Percentiles rank a stretch among this genome's conserved stretches.
These are phyloP conservation scores for Syncephalastrum contaminatum DNA, from an alignment of 371 early-diverging fungal species.

Conservation along the genomic window DNA sequence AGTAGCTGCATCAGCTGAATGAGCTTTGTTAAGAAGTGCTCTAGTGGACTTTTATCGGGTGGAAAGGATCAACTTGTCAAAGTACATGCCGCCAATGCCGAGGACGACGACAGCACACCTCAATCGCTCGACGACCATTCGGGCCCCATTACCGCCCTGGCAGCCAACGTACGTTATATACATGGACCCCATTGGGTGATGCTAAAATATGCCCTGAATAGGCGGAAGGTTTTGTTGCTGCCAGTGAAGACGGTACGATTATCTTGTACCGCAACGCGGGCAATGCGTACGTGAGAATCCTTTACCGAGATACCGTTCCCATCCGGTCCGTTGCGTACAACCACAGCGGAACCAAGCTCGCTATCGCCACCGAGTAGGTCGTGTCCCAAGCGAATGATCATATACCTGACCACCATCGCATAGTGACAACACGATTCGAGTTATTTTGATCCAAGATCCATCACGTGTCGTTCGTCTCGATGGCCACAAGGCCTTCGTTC, in stretches of 20 bases:
- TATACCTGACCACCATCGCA: background rate
- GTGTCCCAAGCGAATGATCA: background rate
- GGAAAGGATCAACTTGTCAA: too few relatives aligned
- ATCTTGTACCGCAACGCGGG: constrained; percentile 19
- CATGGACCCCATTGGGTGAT: too few relatives aligned
- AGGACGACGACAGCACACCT: too few relatives aligned
- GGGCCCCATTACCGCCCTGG: too few relatives aligned
- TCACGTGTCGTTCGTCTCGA: constrained; percentile 31
- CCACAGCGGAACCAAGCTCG: constrained; percentile 32
- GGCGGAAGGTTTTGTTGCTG: constrained; percentile 30
- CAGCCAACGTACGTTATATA: too few relatives aligned
- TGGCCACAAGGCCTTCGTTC: constrained; percentile 43
- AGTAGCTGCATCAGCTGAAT: too few relatives aligned
- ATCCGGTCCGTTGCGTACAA: constrained; percentile 32
- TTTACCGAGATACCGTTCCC: constrained; percentile 36
- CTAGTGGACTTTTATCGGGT: too few relatives aligned
- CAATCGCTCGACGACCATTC: too few relatives aligned
- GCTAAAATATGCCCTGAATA: background rate
- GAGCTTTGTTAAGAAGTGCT: too few relatives aligned
- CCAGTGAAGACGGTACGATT: constrained; percentile 39
- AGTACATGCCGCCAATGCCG: too few relatives aligned
- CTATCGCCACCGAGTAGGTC: constrained; percentile 45
- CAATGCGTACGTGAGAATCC: constrained; percentile 27
- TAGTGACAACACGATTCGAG: constrained; percentile 40
- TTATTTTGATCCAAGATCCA: constrained; percentile 31